These are phyloP conservation scores for Trichoderma afroharzianum DNA, from an alignment of 2,329 filamentous ascomycete species.

Conservation along the genomic window DNA sequence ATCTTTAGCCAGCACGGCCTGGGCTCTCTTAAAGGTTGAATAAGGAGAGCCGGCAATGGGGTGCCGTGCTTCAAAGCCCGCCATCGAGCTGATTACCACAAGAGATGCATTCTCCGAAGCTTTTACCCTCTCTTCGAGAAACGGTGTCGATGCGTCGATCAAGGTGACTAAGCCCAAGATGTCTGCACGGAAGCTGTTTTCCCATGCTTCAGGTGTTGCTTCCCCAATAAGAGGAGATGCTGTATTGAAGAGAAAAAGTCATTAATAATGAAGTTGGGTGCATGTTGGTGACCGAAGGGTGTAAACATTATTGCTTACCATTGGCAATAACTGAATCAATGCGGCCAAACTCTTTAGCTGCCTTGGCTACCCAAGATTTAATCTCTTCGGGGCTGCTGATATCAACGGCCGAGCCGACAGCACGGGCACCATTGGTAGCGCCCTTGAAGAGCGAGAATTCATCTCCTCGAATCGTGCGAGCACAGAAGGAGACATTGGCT, in stretches of 20 bases:
- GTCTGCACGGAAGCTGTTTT: conserved; percentile 26
- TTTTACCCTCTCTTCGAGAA: conserved; percentile 20
- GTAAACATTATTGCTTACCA: conserved; percentile 7
- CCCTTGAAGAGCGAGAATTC: conserved; percentile 23
- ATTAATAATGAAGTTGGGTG: neutral
- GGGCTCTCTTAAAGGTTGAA: conserved; percentile 24
- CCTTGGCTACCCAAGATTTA: conserved; percentile 19
- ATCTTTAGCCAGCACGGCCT: conserved; percentile 26
- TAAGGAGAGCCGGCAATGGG: conserved; percentile 21
- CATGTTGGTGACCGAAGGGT: neutral
- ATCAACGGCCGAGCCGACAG: conserved; percentile 24
- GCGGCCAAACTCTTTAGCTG: conserved; percentile 22
- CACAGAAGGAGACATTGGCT: conserved; percentile 28
- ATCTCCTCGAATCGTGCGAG: conserved; percentile 21
- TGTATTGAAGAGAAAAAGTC: neutral
- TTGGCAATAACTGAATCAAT: conserved; percentile 27
- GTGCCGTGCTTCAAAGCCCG: conserved; percentile 23
- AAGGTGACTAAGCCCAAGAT: conserved; percentile 25
- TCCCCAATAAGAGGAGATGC: conserved; percentile 19
- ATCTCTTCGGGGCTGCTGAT: conserved; percentile 20
- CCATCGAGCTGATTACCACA: conserved; percentile 25
- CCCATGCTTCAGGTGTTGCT: conserved; percentile 21
- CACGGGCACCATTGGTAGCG: conserved; percentile 16
- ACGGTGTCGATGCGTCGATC: conserved; percentile 21
- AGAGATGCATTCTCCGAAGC: conserved; percentile 23